Evolutionary conservation across 768 basidiomycete genomes (phyloP).

Genomic region (Paxillus ammoniavirescens): DNA sequence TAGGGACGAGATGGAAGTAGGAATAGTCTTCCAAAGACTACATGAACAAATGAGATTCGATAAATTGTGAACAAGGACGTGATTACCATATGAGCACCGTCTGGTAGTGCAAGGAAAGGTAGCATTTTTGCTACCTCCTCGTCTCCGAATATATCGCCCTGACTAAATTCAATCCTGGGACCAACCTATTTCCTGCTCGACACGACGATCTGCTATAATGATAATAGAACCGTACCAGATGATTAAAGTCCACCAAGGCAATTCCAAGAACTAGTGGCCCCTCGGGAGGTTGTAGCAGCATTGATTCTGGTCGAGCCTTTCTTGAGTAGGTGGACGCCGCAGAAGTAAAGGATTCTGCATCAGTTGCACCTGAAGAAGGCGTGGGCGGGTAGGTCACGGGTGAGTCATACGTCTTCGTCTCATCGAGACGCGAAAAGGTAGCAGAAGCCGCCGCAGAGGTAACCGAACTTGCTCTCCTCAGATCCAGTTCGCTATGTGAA

Average conservation of each 20-base stretch:
- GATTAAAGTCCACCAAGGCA: conserved; percentile 94
- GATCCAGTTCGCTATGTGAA: conserved; percentile 36
- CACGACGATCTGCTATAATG: conserved; percentile 8
- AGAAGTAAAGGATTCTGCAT: conserved; percentile 60
- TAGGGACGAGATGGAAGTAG: conserved; percentile 89
- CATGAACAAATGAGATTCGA: conserved; percentile 7
- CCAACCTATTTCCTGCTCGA: conserved; percentile 60
- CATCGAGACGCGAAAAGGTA: conserved; percentile 32
- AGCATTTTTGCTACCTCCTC: conserved; percentile 83
- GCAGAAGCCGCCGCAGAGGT: conserved; percentile 53
- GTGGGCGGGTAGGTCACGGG: conserved; percentile 62
- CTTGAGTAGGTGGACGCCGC: conserved; percentile 51
- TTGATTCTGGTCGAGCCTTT: conserved; percentile 79
- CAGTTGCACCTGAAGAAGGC: conserved; percentile 42
- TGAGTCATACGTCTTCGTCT: conserved; percentile 31
- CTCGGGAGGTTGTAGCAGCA: conserved; percentile 56
- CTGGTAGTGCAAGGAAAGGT: conserved; percentile 94
- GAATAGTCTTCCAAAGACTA: conserved; percentile 79
- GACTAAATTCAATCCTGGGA: conserved; percentile 83
- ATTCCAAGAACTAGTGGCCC: conserved; percentile 77
- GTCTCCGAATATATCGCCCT: conserved; percentile 78
- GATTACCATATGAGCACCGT: conserved; percentile 88
- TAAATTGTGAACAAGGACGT: conserved; percentile 1
- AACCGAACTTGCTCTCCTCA: conserved; percentile 45
- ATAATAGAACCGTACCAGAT: conserved; percentile 57